phyloP scores from a whole-genome alignment of 2,329 filamentous ascomycete species.

The Pseudocercospora vitis region DNA sequence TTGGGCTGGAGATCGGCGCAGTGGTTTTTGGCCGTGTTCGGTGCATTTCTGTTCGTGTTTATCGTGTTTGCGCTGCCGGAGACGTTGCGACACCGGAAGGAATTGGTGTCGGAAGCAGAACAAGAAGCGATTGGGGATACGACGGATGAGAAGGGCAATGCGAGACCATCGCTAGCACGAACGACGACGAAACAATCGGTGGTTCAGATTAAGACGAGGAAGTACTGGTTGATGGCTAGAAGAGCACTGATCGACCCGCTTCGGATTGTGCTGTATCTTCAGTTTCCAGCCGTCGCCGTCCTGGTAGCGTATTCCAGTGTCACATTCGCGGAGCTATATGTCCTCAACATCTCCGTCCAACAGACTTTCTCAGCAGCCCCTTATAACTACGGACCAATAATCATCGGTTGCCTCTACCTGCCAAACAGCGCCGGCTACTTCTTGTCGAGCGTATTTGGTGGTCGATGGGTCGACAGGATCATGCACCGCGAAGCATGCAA shows the following conservation, averaged over 20 bases:
- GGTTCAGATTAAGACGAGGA: constrained; percentile 56
- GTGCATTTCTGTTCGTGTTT: constrained; percentile 56
- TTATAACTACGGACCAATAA: constrained; percentile 67
- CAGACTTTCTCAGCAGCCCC: constrained; percentile 65
- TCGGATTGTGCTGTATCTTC: constrained; percentile 67
- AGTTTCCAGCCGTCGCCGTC: constrained; percentile 70
- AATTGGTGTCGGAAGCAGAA: constrained; percentile 37
- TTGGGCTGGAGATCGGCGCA: constrained; percentile 75
- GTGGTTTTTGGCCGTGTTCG: constrained; percentile 75
- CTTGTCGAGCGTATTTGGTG: constrained; percentile 66
- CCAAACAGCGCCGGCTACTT: constrained; percentile 74
- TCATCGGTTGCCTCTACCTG: constrained; percentile 76
- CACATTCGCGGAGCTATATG: constrained; percentile 72
- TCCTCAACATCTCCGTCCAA: constrained; percentile 76
- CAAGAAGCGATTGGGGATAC: constrained; percentile 28
- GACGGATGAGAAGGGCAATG: constrained; percentile 27
- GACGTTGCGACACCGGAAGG: constrained; percentile 50
- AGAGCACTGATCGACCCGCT: constrained; percentile 71
- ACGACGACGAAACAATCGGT: constrained; percentile 63
- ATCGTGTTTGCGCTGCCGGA: constrained; percentile 65
- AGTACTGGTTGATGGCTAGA: constrained; percentile 56
- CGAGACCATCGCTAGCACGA: constrained; percentile 40
- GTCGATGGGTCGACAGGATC: constrained; percentile 75
- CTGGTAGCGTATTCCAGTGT: constrained; percentile 73
- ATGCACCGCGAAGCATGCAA: constrained; percentile 74